Evolutionary conservation across 2,329 filamentous ascomycete species (phyloP).

Genomic region (Myriosclerotinia duriaeana): DNA sequence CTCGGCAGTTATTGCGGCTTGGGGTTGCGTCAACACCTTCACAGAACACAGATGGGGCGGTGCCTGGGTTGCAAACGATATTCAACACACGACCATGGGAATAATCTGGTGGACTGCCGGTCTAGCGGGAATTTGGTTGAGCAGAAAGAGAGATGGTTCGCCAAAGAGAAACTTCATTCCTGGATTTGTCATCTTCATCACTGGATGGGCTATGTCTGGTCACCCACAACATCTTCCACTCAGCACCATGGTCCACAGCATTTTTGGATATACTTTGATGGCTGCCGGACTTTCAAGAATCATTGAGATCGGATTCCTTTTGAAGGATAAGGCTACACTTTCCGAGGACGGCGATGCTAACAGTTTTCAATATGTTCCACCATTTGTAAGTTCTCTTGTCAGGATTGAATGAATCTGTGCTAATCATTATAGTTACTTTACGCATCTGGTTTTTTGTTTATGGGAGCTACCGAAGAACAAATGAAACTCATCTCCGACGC

Average conservation of each 20-base stretch:
- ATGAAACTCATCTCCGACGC: conserved; percentile 75
- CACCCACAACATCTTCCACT: conserved; percentile 83
- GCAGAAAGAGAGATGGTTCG: conserved; percentile 74
- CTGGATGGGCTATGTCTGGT: conserved; percentile 91
- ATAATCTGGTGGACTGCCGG: conserved; percentile 97
- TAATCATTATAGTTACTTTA: conserved; percentile 68
- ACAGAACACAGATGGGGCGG: conserved; percentile 94
- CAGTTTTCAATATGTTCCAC: conserved; percentile 69
- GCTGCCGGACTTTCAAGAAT: conserved; percentile 79
- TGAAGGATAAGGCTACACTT: conserved; percentile 67
- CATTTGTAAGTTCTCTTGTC: conserved; percentile 58
- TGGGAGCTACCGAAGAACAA: conserved; percentile 96
- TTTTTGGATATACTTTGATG: conserved; percentile 97
- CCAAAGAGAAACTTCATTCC: conserved; percentile 93
- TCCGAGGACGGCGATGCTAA: conserved; percentile 69
- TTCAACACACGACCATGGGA: conserved; percentile 99
- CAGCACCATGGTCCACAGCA: conserved; percentile 81
- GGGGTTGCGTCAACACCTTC: conserved; percentile 97
- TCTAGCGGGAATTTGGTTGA: conserved; percentile 88
- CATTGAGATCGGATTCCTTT: conserved; percentile 86
- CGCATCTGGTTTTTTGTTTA: conserved; percentile 92
- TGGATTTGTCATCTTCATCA: conserved; percentile 84
- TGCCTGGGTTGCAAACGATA: conserved; percentile 86
- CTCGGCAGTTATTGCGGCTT: conserved; percentile 82
- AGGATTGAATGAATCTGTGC: conserved; percentile 27